A percentile compares a stretch with the other conserved stretches of the same genome.
Evolutionary conservation across 75 land plant genomes (phyloP).

Genomic region (Azolla pinnata): DNA sequence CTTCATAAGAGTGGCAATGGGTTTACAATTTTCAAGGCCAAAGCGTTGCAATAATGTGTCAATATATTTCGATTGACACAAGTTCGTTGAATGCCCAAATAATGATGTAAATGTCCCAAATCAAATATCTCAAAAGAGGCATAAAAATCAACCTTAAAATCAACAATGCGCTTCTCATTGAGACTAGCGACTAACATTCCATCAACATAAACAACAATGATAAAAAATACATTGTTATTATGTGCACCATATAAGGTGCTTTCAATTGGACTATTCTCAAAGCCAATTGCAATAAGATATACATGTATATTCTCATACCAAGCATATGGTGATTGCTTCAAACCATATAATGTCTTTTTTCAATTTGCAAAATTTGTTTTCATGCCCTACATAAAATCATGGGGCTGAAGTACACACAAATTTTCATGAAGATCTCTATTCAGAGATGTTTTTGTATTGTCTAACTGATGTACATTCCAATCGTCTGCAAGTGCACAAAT

Average conservation of each 20-base stretch:
- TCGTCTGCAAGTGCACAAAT: slow-evolving; percentile 3
- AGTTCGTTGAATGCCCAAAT: not conserved
- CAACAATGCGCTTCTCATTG: not conserved
- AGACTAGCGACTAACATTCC: not conserved
- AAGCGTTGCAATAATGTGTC: not conserved
- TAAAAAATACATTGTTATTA: not conserved
- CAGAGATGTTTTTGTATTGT: not conserved
- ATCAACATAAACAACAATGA: not conserved
- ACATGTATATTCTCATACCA: slow-evolving; percentile 1
- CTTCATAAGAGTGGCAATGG: not conserved
- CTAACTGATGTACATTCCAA: not conserved
- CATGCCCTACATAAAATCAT: not conserved
- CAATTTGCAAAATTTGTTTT: not conserved
- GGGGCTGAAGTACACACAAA: not conserved
- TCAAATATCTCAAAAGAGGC: not conserved
- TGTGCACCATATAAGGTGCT: not conserved
- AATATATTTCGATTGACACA: not conserved
- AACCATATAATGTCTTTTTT: not conserved
- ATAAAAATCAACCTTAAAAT: not conserved
- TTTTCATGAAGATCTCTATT: not conserved
- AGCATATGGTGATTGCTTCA: no score
- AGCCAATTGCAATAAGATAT: not conserved
- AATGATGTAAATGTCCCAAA: slow-evolving; percentile 2
- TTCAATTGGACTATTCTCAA: slow-evolving; percentile 1
- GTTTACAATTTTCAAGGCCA: slow-evolving; percentile 3